Evolutionary conservation across 2,329 filamentous ascomycete species (phyloP), one percentile per base, ranked within the genome.

Genomic region (Fusarium sp.): DNA sequence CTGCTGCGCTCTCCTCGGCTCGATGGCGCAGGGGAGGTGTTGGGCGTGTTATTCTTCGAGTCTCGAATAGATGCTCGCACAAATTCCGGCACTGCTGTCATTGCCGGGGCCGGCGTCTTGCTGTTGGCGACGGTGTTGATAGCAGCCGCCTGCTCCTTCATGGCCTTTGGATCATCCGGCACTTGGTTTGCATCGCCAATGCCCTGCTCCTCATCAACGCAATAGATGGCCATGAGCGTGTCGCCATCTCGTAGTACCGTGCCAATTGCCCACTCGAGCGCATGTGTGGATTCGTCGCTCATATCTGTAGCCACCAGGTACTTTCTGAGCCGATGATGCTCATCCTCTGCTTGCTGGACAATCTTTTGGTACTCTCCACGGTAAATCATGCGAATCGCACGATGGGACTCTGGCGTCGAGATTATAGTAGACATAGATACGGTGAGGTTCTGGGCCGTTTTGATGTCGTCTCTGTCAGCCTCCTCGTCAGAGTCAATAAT

Each of bases 291-390:
- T 84, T 99, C 97, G 40, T 97, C 94, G 76, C 95, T 98, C 5
- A 98, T 86, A 82, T 99, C 97, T 0, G 95, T 98, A 4, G 97
- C 96, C n/a, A 98, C 95, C 18, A 99, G 86, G 80, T 98, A 99
- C 78, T 97, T 97, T 63, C 97, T 90, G 70, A 96, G 90, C 63
- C 94, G 91, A 59, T 94, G 91, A 59, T 94, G 88, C 62, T 95
- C 94, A 14, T 94, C 93, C 66, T 95, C 92, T 0, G 94, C 94
- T 78, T 95, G 91, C 74, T 92, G 89, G 50, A 93, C 91, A 74
- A 97, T 92, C 76, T 91, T 89, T 59, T 86, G 85, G 80, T 94
- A 98, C 75, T 98, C 94, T 42, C 97, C 97, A 16, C 97, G 92
- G 74, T 98, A 92, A 69, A 98, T 94, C 71, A 97, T 97, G 22